Evolutionary conservation across 257 asterid species (phyloP), one percentile per base, ranked within the genome.

Genomic region (Solanum chiquidenum): DNA sequence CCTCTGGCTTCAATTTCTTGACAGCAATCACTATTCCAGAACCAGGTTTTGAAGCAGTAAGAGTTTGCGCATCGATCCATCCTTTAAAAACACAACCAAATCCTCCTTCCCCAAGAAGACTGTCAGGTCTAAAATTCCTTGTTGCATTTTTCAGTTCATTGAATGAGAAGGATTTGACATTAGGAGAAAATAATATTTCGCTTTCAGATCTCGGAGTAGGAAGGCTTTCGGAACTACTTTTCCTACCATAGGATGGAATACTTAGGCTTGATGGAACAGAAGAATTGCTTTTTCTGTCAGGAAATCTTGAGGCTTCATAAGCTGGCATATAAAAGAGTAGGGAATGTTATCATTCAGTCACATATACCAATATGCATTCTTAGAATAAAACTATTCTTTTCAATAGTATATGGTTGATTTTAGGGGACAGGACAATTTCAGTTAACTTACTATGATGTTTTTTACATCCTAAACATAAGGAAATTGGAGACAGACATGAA

Each of bases 91-190:
- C 99, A 86, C 88, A 95, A 25, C 99, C 99, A 33, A 97, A 97
- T 83, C 99, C 99, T 37, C 99, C 99, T 91, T 97, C 99, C 35
- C 99, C 99, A 2, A 97, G 98, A 87, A 97, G 98, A 91, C 98
- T 95, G 85, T 97, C 99, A 0, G 98, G 95, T 64, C 98, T 91
- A 83, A 96, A 97, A 88, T 97, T 97, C 86, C 99, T 91, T 1
- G 99, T 97, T 3, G 99, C 99, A 64, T 90, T 95, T 92, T 68
- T 95, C 66, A 97, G 83, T 91, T 97, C 99, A 33, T 92, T 95
- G 86, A 97, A 96, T 1, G 93, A 86, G 88, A 97, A 97, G 87
- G 99, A 60, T 91, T 95, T 97, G 20, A 93, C 98, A 85, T 96
- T 89, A 42, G 99, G 94, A 31, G 97, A 95, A 23, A 95, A 93